A percentile compares a stretch with the other conserved stretches of the same genome.
Conservation (phyloP, 345 rosid genomes). For the Rhizophora mangle region DNA sequence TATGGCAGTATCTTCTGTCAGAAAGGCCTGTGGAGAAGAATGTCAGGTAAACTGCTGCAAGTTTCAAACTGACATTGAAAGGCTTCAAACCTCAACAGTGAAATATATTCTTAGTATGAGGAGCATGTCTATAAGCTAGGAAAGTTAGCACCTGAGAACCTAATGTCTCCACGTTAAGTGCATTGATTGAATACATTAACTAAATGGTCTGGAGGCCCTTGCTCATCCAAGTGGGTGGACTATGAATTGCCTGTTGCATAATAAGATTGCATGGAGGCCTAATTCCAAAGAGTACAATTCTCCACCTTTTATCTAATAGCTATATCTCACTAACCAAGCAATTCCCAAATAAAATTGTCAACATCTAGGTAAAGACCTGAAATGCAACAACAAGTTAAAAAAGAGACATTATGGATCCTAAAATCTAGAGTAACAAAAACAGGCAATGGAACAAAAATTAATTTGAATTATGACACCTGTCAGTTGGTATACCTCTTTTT, state of each 20-base stretch:
- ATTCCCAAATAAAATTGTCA: background rate
- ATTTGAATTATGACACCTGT: constrained; percentile 1
- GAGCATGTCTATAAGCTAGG: background rate
- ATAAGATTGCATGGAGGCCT: background rate
- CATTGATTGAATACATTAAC: background rate
- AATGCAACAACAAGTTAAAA: background rate
- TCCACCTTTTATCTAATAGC: background rate
- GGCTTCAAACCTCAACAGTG: constrained; percentile 32
- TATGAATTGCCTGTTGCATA: background rate
- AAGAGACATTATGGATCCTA: background rate
- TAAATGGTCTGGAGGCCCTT: background rate
- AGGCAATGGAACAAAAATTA: constrained; percentile 2
- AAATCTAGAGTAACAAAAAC: constrained; percentile 3
- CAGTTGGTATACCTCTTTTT: constrained; percentile 66
- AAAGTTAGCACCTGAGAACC: background rate
- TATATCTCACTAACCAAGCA: background rate
- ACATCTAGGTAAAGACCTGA: background rate
- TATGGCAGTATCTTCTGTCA: constrained; percentile 83
- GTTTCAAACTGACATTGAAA: constrained; percentile 49
- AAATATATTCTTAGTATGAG: constrained; percentile 25
- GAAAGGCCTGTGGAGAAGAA: constrained; percentile 77
- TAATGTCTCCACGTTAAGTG: background rate
- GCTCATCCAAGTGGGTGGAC: background rate
- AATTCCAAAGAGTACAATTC: background rate
- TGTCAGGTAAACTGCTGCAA: constrained; percentile 66